These are phyloP conservation scores for Chaetoceros muelleri DNA, from an alignment of 108 stramenopile species.

Conservation along the genomic window DNA sequence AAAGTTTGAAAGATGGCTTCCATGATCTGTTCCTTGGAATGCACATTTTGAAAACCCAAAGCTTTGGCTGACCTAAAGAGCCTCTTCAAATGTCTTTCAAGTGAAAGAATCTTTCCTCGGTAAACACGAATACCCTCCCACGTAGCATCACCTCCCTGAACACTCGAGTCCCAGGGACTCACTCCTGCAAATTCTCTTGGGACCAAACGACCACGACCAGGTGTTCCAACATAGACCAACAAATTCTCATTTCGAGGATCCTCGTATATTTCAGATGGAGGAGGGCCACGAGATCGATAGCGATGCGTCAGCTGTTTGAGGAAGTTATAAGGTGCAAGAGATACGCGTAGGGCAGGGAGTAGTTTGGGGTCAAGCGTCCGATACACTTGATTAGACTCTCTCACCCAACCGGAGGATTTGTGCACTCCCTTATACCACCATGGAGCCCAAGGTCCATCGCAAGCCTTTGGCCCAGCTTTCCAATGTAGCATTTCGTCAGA, in stretches of 20 bases:
- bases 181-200: constrained; percentile 65
- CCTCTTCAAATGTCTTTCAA: constrained; percentile 80
- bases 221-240: constrained; percentile 77
- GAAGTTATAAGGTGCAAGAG: constrained; percentile 60
- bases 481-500: constrained; percentile 58
- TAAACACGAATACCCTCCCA: constrained; percentile 91
- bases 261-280: constrained; percentile 49
- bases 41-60: constrained; percentile 78
- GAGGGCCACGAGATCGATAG: constrained; percentile 43
- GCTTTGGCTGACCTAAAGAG: constrained; percentile 85
- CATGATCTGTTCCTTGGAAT: constrained; percentile 57
- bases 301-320: constrained; percentile 29
- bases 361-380: constrained; percentile 46
- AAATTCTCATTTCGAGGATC: constrained; percentile 80
- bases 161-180: constrained; percentile 81
- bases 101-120: constrained; percentile 62
- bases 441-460: constrained; percentile 74
- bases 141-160: constrained; percentile 88
- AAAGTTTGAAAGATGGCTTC: constrained; percentile 87
- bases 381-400: constrained; percentile 23
- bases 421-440: constrained; percentile 81
- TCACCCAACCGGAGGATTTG: constrained; percentile 63
- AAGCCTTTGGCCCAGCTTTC: constrained; percentile 49
- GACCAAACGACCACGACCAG: constrained; percentile 39
- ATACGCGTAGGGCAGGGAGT: constrained; percentile 42